Evolutionary conservation across 2,329 filamentous ascomycete genomes (phyloP), one percentile per base, ranked within the genome.

Genomic region (Pseudogymnoascus sp.): DNA sequence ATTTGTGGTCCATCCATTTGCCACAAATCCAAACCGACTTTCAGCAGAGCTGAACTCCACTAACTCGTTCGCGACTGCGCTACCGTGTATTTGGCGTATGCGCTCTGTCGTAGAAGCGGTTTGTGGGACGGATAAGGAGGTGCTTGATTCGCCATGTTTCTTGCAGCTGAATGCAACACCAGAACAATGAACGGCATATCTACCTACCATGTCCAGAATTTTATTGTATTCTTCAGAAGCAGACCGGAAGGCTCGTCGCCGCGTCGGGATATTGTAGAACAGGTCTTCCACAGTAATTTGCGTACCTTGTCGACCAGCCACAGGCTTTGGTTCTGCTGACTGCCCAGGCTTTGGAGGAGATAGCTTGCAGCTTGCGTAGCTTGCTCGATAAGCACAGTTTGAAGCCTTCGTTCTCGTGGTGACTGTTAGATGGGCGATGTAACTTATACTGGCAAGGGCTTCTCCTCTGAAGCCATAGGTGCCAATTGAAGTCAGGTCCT

Each of bases 401-500:
- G 92, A 96, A 43, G 91, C 86, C 62, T 89, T 88, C 1, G 92
- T 97, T 73, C 92, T 95, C 6, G 95, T 99, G 1, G 93, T 97
- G 43, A 99, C 91, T 3, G 88, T 91, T 20, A 99, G 81, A 77
- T 99, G 95, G 35, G 95, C 93, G 68, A 99, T 97, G 72, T 99
- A 94, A 71, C 93, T 97, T 73, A 99, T 99, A 75, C 94, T 97
- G 12, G 94, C 94, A 60, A 99, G 77, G 3, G 94, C 94, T 75
- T 99, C 94, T 61, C 94, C 94, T 60, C 94, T 88, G 71, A 99
- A 99, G n/a, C 94, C 94, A 73, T 99, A 99, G 1, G 94, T 97
- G 58, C 86, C 87, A 66, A 99, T 97, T 4, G 87, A 89, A 39
- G 85, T 85, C 57, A 99, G 79, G 72, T 99, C 94, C 73, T 97